Evolutionary conservation across 768 basidiomycete genomes (phyloP), one percentile per base, ranked within the genome.

Genomic region (Kwoniella botswanensis): DNA sequence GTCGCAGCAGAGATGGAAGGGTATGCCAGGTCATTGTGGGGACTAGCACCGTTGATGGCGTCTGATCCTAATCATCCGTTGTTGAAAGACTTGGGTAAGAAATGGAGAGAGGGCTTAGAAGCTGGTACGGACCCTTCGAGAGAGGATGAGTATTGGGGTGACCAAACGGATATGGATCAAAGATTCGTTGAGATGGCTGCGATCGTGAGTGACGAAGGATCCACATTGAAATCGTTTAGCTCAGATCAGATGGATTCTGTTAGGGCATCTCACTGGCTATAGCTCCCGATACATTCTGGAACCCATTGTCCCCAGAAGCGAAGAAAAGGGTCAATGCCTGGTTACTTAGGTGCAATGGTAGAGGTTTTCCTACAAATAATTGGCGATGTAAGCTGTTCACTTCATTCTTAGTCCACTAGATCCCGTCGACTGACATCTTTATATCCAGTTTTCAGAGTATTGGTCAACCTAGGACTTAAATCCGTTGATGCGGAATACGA

Each of bases 171-270:
- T 78, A 89, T 87, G 78, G 91, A 92, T 83, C 91, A 92, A 82
- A 84, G 91, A 42, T 92, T 91, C 89, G 91, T 92, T 0, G 91
- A 92, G 81, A 91, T 90, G 83, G 89, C 89, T 63, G 88, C 91
- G 4, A 89, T 91, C 71, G 91, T 78, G 69, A 50, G 76, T 74
- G 10, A 26, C 29, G 4, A 35, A 35, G 6, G 35, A 35, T 29
- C 29, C 29, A 29, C 29, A 29, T 29, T 29, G 29, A 5, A 22
- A 35, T 13, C 61, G 58, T 62, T 44, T 18, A 62, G 13, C 15
- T 43, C 15, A 6, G 29, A 58, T 12, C 11, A 26, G 0, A 46
- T 12, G n/a, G 7, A 5, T 11, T 4, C 53, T 66, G 64, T 50
- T 41, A 77, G 76, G 76, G 91, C 0, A 91, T 90, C 79, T 85